These are phyloP conservation scores for Colletotrichum paranaense DNA, from an alignment of 2,329 filamentous ascomycete genomes.

Conservation along the genomic window DNA sequence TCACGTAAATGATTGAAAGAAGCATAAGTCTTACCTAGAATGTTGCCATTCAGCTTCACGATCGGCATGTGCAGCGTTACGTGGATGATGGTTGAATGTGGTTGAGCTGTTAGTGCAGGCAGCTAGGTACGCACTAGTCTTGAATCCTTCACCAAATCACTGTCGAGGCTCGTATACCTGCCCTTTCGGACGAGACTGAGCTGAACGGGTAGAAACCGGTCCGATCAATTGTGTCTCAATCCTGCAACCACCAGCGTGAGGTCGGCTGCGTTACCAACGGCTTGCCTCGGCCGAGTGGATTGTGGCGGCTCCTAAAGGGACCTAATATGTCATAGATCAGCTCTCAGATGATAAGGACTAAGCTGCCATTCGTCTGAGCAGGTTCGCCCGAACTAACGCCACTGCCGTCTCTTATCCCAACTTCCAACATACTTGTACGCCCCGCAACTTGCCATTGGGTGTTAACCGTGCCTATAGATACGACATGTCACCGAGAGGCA, in stretches of 20 bases:
- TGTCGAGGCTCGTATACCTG: background rate
- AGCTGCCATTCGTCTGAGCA: background rate
- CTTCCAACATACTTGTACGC: background rate
- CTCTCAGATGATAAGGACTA: background rate
- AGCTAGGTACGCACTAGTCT: background rate
- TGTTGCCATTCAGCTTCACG: background rate
- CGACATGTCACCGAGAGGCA: slow-evolving; percentile 7
- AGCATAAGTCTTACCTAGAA: background rate
- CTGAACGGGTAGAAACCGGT: background rate
- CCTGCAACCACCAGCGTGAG: background rate
- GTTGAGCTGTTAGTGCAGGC: background rate
- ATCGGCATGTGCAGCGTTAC: background rate
- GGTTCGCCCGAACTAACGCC: background rate
- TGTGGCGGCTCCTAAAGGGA: background rate
- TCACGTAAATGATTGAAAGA: background rate
- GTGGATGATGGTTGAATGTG: background rate
- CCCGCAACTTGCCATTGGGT: background rate
- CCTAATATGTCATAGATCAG: background rate
- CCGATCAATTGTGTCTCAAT: background rate
- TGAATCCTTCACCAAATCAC: background rate
- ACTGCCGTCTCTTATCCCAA: background rate
- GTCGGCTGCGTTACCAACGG: background rate
- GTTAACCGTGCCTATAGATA: background rate
- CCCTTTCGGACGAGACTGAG: background rate
- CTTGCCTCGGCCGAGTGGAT: background rate